Base-by-base conservation (phyloP, 2,329 filamentous ascomycete genomes). In the Eutypella sp. region DNA sequence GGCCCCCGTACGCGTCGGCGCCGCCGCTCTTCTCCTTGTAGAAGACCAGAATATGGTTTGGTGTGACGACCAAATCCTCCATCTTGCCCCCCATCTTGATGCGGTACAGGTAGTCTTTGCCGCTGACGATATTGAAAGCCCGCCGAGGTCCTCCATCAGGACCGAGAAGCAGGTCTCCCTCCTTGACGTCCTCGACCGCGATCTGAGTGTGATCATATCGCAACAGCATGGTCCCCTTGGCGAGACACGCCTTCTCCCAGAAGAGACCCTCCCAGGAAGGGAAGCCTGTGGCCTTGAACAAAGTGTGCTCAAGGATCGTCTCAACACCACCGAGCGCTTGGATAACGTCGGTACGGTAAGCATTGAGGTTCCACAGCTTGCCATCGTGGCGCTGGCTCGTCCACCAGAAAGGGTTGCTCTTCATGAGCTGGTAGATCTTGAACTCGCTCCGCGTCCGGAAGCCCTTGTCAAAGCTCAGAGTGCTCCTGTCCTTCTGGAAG, bases 341-440 rank as follows among this genome's bases (percentile, higher is more conserved):
- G 47, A 99, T 99, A 9, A 96, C 90, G 71, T 99, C 93, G 6
- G 93, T 96, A 51, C 93, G 78, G 69, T 97, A 96, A 1, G 89
- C 88, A 55, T 97, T 97, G 44, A 99, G 67, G 53, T 96, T 96
- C 93, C 93, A 99, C 4, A 99, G 69, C 62, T 97, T 97, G 63
- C 93, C 93, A 59, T 99, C 93, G 60, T 99, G 95, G 33, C 93
- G 79, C 67, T 97, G 92, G 59, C 88, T 95, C 4, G 93, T 99
- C 93, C 93, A 99, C 90, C 91, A 96, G 76, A 97, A 97, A 0
- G 93, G 93, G 64, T 97, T 96, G 69, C 87, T 95, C 81, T 95
- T 96, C 92, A 99, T 97, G 49, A 97, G 76, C 66, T 97, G 92
- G 64, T 97, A 99, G 24, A 93, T 84, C 75, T 99, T 99, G 75